Percentiles rank a stretch among this genome's conserved stretches.
These are phyloP conservation scores for Leccinum ochraceum DNA, from an alignment of 768 basidiomycete species.

Conservation along the genomic window DNA sequence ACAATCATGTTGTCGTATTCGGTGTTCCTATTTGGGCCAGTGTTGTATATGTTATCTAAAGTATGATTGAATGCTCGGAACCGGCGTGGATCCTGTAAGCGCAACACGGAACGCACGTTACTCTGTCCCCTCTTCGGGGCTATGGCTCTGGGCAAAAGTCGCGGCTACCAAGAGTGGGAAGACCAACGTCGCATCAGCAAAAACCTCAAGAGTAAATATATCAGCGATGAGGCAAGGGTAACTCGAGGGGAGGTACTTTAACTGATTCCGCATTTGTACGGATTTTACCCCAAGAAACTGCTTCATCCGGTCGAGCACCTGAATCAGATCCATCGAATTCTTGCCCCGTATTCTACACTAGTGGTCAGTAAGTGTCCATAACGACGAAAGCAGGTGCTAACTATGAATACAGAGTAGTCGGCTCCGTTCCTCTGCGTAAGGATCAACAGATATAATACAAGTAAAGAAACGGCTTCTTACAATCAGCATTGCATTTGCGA, in stretches of 20 bases:
- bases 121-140: background rate
- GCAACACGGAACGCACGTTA: background rate
- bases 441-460: slow-evolving; percentile 4
- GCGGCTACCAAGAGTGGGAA: slow-evolving; percentile 96
- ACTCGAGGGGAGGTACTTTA: slow-evolving; percentile 50
- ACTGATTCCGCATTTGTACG: slow-evolving; percentile 80
- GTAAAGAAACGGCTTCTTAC: slow-evolving; percentile 45
- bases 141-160: slow-evolving; percentile 69
- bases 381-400: slow-evolving; percentile 36
- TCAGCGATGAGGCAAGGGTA: slow-evolving; percentile 9
- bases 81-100: background rate
- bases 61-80: background rate
- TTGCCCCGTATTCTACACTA: slow-evolving; percentile 87
- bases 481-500: slow-evolving; percentile 99
- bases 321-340: slow-evolving; percentile 99
- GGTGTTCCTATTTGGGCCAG: background rate
- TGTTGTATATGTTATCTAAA: slow-evolving; percentile 19
- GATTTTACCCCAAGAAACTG: slow-evolving; percentile 98
- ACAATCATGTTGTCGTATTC: slow-evolving; percentile 2
- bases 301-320: slow-evolving; percentile 95
- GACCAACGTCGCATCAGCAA: slow-evolving; percentile 95
- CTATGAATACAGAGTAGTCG: slow-evolving; percentile 95
- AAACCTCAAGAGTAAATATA: slow-evolving; percentile 48
- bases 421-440: slow-evolving; percentile 86
- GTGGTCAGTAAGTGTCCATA: slow-evolving; percentile 1